Evolutionary conservation across 2,329 filamentous ascomycete species (phyloP), one percentile per base, ranked within the genome.

Genomic region (Penicillium sp.): DNA sequence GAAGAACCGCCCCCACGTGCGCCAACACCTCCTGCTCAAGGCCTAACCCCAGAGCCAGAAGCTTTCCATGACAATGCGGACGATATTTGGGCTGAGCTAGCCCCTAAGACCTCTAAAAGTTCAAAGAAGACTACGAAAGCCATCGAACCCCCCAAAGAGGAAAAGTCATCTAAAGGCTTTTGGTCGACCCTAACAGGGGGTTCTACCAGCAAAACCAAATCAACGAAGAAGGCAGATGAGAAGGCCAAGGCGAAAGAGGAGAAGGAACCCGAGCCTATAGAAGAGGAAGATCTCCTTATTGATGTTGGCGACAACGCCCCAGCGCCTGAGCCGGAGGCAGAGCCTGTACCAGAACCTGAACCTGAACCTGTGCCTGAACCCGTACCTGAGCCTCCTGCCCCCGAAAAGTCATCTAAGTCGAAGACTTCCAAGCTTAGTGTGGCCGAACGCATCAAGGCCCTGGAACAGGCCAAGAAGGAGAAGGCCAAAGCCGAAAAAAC

Each of bases 361-460:
- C 53, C 51, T 2, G 52, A 48, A 3, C 48, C 51, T 47, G 66
- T 72, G 60, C 62, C 61, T 50, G 55, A 63, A 5, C 48, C 51
- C 50, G 66, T 73, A 61, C 62, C 61, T 49, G 55, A 64, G 51
- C 61, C 67, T 57, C 66, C 69, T 60, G 67, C 68, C 54, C 65
- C 71, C 51, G 72, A 72, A 58, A 65, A 72, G 56, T 64, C 66
- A 41, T 70, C 67, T 47, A 73, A 71, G 53, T 58, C 69, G 43
- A 74, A 73, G 59, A 51, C 66, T 21, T 64, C 59, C 42, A 74
- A 72, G 57, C 66, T 71, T 13, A 75, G 70, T 43, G 70, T 81
- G 37, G 72, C 75, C 15, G 78, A 81, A 56, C 75, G 75, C 57
- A 75, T 81, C 65, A 78, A 70, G 54, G 64, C 63, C 22, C 64